These are phyloP conservation scores for Aureobasidium sp. DNA, from an alignment of 2,329 filamentous ascomycete genomes.

Conservation along the genomic window DNA sequence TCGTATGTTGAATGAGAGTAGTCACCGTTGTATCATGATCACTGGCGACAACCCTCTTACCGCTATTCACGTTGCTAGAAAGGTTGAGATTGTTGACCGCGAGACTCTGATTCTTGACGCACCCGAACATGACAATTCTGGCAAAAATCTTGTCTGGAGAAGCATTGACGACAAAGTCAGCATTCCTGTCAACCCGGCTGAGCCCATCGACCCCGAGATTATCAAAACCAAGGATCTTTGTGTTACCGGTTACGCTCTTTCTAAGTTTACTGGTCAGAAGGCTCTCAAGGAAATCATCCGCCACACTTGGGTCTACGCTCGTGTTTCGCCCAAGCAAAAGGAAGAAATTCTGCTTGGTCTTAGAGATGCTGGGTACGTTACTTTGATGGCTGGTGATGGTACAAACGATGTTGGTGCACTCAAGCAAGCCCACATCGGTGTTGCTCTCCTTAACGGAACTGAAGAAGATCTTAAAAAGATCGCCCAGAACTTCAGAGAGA, in stretches of 20 bases:
- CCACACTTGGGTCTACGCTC: slow-evolving; percentile 94
- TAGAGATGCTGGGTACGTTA: slow-evolving; percentile 95
- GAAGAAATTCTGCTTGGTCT: slow-evolving; percentile 95
- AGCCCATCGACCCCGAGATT: slow-evolving; percentile 73
- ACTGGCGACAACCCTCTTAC: slow-evolving; percentile 97
- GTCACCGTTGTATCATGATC: slow-evolving; percentile 98
- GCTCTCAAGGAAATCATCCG: slow-evolving; percentile 72
- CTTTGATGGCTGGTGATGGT: slow-evolving; percentile 95
- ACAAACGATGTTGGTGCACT: slow-evolving; percentile 97
- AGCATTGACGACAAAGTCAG: slow-evolving; percentile 85
- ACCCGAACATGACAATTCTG: slow-evolving; percentile 77
- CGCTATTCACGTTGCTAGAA: slow-evolving; percentile 85
- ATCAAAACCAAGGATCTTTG: slow-evolving; percentile 83
- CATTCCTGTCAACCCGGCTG: slow-evolving; percentile 75
- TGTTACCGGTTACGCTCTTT: slow-evolving; percentile 86
- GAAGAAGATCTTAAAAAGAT: slow-evolving; percentile 86
- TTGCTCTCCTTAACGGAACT: slow-evolving; percentile 91
- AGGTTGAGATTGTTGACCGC: slow-evolving; percentile 96
- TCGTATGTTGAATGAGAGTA: slow-evolving; percentile 97
- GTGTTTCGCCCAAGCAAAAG: slow-evolving; percentile 97
- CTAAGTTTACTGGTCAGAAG: slow-evolving; percentile 75
- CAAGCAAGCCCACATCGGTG: slow-evolving; percentile 96
- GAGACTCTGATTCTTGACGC: slow-evolving; percentile 92
- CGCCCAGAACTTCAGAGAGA: slow-evolving; percentile 85
- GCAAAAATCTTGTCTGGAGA: slow-evolving; percentile 81